These are phyloP conservation scores for Kalmusia sp. DNA, from an alignment of 2,329 filamentous ascomycete species.

Conservation along the genomic window DNA sequence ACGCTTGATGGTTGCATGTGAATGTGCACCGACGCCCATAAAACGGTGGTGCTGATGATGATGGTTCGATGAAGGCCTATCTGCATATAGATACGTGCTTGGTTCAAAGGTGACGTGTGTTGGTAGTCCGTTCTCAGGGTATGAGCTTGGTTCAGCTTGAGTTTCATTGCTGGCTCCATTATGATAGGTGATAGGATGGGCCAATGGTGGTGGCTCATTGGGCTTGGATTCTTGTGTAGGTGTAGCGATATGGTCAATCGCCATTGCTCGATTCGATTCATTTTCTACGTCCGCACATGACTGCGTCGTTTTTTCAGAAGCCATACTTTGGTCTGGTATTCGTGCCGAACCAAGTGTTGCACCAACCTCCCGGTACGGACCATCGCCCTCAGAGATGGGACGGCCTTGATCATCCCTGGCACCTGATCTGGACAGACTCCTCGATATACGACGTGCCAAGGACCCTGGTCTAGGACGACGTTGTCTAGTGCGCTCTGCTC, in stretches of 20 bases:
- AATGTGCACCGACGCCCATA: conserved; percentile 45
- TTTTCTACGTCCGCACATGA: neutral
- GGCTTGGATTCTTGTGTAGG: neutral
- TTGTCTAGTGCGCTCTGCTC: conserved; percentile 19
- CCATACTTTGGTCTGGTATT: neutral
- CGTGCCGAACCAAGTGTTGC: neutral
- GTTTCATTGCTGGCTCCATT: conserved; percentile 19
- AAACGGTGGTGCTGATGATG: conserved; percentile 26
- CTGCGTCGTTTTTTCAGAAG: neutral
- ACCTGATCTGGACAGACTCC: conserved; percentile 13
- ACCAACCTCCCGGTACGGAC: neutral
- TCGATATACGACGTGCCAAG: conserved; percentile 13
- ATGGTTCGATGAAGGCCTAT: conserved; percentile 5
- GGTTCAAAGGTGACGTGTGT: conserved; percentile 40
- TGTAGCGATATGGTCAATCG: neutral
- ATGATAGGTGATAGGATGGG: conserved; percentile 16
- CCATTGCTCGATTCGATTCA: neutral
- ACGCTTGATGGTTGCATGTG: conserved; percentile 32
- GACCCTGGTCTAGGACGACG: conserved; percentile 7
- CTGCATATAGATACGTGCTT: conserved; percentile 24
- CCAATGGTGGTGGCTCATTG: neutral
- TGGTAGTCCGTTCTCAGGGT: conserved; percentile 8
- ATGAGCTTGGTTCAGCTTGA: conserved; percentile 9
- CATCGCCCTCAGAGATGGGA: neutral
- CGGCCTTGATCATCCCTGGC: neutral